These are phyloP conservation scores for Alisma plantagoaquatica DNA, from an alignment of 106 monocot genomes.

Conservation along the genomic window DNA sequence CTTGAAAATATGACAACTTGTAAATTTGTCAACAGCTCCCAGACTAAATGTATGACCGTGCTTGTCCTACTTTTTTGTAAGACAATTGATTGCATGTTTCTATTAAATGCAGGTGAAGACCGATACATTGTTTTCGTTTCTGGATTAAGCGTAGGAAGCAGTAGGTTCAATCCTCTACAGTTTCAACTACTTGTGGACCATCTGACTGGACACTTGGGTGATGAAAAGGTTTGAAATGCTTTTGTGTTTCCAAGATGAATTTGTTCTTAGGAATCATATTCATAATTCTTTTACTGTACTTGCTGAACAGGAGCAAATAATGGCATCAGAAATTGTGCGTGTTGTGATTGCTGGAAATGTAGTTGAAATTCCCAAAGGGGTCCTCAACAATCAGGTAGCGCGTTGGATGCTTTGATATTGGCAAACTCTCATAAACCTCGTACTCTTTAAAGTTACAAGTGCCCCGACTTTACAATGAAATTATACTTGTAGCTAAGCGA, in stretches of 20 bases:
- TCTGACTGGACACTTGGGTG: slow-evolving; percentile 88
- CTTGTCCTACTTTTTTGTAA: no score
- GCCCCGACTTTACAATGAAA: no score
- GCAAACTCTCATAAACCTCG: no score
- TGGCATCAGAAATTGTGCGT: slow-evolving; percentile 78
- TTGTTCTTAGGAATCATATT: not conserved
- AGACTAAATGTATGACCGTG: no score
- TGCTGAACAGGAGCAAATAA: slow-evolving; percentile 60
- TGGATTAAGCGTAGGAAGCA: slow-evolving; percentile 70
- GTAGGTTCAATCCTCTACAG: slow-evolving; percentile 73
- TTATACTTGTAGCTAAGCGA: no score
- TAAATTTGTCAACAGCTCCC: no score
- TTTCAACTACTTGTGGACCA: slow-evolving; percentile 98
- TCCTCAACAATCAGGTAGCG: slow-evolving; percentile 67
- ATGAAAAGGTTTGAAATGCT: slow-evolving; percentile 55
- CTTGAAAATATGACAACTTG: no score
- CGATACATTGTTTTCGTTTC: slow-evolving; percentile 90
- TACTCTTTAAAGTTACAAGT: no score
- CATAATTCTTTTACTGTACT: not conserved
- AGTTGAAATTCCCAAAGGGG: slow-evolving; percentile 54
- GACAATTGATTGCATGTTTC: no score
- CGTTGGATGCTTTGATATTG: no score
- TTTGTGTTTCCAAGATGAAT: not conserved
- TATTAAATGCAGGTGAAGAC: slow-evolving; percentile 85
- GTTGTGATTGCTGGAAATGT: slow-evolving; percentile 92